Percentiles rank a stretch among this genome's conserved stretches.
Evolutionary conservation across 129 eudicot genomes (phyloP).

Genomic region (Ambrosia artemisiifolia): DNA sequence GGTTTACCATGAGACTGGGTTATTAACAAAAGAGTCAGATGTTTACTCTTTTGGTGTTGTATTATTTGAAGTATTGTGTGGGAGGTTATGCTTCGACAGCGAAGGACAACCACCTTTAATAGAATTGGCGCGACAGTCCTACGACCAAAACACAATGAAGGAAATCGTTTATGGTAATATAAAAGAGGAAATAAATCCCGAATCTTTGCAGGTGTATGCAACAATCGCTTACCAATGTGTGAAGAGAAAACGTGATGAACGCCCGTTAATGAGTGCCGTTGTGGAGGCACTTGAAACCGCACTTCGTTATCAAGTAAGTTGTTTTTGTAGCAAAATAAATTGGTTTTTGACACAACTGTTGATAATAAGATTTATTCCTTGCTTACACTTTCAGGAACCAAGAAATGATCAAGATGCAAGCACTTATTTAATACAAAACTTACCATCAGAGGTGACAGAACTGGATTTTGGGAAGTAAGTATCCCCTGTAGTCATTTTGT

Average conservation of each 20-base stretch:
- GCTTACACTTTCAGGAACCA: not conserved
- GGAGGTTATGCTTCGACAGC: not conserved
- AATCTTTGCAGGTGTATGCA: not conserved
- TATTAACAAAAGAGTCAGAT: not conserved
- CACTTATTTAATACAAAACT: too few relatives aligned
- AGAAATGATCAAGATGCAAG: not conserved
- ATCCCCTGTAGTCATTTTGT: too few relatives aligned
- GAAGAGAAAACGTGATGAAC: not conserved
- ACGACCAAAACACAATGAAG: not conserved
- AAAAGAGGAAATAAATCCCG: not conserved
- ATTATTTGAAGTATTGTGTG: not conserved
- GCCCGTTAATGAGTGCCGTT: constrained; percentile 1
- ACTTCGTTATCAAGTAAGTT: not conserved
- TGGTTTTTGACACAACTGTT: not conserved
- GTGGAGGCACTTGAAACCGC: not conserved
- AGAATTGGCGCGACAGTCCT: not conserved
- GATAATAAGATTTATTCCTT: not conserved
- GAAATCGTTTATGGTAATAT: not conserved
- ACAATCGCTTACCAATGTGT: not conserved
- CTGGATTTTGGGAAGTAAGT: too few relatives aligned
- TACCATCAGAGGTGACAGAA: too few relatives aligned
- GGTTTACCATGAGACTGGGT: not conserved
- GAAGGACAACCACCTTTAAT: not conserved
- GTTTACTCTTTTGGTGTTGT: constrained; percentile 10
- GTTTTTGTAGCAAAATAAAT: not conserved